These are phyloP conservation scores for Trebouxia sp. DNA, from an alignment of 139 green algal species.

Conservation along the genomic window DNA sequence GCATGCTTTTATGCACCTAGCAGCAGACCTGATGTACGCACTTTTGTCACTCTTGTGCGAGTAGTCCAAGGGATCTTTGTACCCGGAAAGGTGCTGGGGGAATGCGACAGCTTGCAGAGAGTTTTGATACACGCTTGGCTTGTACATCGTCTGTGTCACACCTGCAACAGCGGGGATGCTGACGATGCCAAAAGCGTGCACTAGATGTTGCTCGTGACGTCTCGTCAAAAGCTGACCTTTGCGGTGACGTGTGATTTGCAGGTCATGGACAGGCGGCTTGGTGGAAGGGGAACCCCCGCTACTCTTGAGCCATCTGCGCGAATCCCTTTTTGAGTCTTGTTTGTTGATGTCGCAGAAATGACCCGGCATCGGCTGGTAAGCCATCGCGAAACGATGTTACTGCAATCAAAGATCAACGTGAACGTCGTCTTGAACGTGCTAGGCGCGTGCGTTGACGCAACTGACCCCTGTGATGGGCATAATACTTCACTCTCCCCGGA, in stretches of 20 bases:
- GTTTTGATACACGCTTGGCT: constrained; percentile 22
- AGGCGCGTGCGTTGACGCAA: too few species aligned
- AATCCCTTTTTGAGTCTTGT: too few species aligned
- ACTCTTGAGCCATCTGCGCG: background rate
- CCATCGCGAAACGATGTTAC: too few species aligned
- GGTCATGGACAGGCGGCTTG: background rate
- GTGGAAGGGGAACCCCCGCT: background rate
- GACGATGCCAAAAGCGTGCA: too few species aligned
- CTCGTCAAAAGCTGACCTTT: background rate
- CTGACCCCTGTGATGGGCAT: too few species aligned
- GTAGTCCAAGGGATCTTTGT: background rate
- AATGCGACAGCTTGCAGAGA: constrained; percentile 16
- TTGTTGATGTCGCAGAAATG: too few species aligned
- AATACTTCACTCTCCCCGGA: too few species aligned
- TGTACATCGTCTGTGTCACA: constrained; percentile 12
- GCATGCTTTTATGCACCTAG: too few species aligned
- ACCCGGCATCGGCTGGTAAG: too few species aligned
- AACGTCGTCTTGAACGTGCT: too few species aligned
- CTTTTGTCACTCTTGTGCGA: constrained; percentile 14
- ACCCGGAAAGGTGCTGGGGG: background rate
- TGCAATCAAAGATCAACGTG: too few species aligned
- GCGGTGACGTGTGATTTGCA: background rate
- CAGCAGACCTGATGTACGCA: constrained; percentile 23
- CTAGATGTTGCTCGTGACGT: too few species aligned
- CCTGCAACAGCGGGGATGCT: background rate